Percentiles rank a stretch among this genome's conserved stretches.
phyloP scores from a whole-genome alignment of 2,329 filamentous ascomycete genomes.

The Fusarium newnesense region DNA sequence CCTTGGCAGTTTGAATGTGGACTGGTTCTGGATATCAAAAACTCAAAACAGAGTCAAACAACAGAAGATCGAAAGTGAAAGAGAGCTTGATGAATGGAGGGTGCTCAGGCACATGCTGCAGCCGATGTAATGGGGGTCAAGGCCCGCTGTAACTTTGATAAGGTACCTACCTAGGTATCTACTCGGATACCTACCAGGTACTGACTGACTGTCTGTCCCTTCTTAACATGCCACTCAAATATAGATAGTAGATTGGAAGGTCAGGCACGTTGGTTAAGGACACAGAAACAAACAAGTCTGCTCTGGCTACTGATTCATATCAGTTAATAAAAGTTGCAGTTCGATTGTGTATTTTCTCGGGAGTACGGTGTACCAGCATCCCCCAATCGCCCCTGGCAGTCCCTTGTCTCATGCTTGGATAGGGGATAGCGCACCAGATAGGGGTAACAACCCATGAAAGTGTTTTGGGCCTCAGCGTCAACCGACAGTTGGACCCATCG shows the following conservation, averaged over 20 bases:
- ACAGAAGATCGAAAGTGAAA: conserved; percentile 22
- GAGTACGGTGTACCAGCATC: not conserved
- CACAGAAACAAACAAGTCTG: conserved; percentile 15
- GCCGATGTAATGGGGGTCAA: conserved; percentile 22
- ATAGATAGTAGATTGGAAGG: not conserved
- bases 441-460: conserved; percentile 35
- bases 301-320: conserved; percentile 1
- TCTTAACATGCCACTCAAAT: conserved; percentile 12
- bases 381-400: conserved; percentile 36
- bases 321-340: conserved; percentile 7
- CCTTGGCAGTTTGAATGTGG: conserved; percentile 14
- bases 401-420: conserved; percentile 32
- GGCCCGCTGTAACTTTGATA: not conserved
- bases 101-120: conserved; percentile 31
- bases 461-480: conserved; percentile 33
- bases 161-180: not conserved
- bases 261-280: not conserved
- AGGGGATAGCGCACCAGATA: conserved; percentile 40
- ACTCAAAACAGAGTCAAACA: conserved; percentile 33
- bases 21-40: conserved; percentile 30
- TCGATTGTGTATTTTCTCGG: conserved; percentile 5
- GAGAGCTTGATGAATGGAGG: conserved; percentile 29
- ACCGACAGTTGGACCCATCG: conserved; percentile 19
- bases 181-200: not conserved
- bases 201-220: not conserved